Evolutionary conservation across 225 moss, liverwort and hornwort genomes (phyloP).

Genomic region (Lunularia cruciata): DNA sequence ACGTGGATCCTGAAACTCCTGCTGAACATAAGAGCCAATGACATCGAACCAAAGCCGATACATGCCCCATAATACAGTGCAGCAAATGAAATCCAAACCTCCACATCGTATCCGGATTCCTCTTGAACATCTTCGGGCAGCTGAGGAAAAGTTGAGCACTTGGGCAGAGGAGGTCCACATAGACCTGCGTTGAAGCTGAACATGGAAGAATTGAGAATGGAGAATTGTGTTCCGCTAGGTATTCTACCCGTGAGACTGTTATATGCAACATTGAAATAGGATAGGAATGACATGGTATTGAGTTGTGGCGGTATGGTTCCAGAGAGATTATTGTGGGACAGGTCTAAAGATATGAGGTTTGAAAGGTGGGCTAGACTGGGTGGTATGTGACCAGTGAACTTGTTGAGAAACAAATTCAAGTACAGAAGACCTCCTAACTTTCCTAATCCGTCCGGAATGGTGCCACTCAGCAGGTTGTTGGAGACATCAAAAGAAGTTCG

Average conservation of each 20-base stretch:
- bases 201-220: neutral
- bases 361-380: neutral
- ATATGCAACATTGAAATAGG: slow-evolving; percentile 12
- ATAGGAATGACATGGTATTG: neutral
- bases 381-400: slow-evolving; percentile 9
- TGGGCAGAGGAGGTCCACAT: slow-evolving; percentile 14
- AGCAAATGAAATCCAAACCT: too few species aligned
- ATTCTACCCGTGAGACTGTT: slow-evolving; percentile 15
- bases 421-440: neutral
- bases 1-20: too few species aligned
- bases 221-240: neutral
- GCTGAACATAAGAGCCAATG: too few species aligned
- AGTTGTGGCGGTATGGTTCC: neutral
- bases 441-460: neutral
- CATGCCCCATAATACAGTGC: too few species aligned
- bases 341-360: slow-evolving; percentile 7
- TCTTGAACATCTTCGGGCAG: too few species aligned
- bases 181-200: neutral
- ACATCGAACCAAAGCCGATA: too few species aligned
- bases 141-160: too few species aligned
- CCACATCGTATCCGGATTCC: too few species aligned
- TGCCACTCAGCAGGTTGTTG: neutral
- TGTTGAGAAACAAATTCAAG: neutral
- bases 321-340: neutral
- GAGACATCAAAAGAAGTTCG: slow-evolving; percentile 25